Base-by-base conservation (phyloP, 495 filamentous ascomycete species). In the Tuber aestivum region DNA sequence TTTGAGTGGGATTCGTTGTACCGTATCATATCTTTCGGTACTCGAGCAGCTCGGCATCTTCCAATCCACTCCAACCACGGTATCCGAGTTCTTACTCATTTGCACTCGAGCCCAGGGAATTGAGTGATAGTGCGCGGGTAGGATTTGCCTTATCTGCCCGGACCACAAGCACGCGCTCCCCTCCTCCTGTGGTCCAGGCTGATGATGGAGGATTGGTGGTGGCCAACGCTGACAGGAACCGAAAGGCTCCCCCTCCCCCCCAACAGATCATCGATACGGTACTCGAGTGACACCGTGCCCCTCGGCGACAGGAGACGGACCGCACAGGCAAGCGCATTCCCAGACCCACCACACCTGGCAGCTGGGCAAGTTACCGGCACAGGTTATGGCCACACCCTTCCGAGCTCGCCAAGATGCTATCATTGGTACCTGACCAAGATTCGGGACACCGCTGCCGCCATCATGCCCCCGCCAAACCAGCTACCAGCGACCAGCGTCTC, bases 1-100 rank as follows among this genome's bases (percentile, higher is more conserved):
- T 71, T 71, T 79, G 72, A 65, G 70, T 72, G 70, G 4, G 27
- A 4, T 32, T 35, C 27, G 5, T 35, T 9, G 27, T 35, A 27
- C 20, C 12, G 32, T 32, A 27, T 12, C 10, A 3, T 65, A 1
- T 6, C 4, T n/a, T n/a, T n/a, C n/a, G n/a, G n/a, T n/a, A n/a
- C n/a, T n/a, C n/a, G n/a, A n/a, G n/a, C n/a, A n/a, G n/a, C n/a
- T 65, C 14, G 1, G 16, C 42, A 4, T 45, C 2, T 65, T 32
- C 27, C 27, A 65, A 35, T 65, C 32, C 56, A 65, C 7, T 65
- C n/a, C 3, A 18, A 27, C n/a, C n/a, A n/a, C n/a, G n/a, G 5
- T 61, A 14, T 32, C 6, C 18, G 56, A 65, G 56, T 65, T 23
- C 50, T 27, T 9, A 9, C 32, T 65, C 56, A 3, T 32, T 32